These are phyloP conservation scores for Penicillium salamii DNA, from an alignment of 495 filamentous ascomycete species.

Conservation along the genomic window DNA sequence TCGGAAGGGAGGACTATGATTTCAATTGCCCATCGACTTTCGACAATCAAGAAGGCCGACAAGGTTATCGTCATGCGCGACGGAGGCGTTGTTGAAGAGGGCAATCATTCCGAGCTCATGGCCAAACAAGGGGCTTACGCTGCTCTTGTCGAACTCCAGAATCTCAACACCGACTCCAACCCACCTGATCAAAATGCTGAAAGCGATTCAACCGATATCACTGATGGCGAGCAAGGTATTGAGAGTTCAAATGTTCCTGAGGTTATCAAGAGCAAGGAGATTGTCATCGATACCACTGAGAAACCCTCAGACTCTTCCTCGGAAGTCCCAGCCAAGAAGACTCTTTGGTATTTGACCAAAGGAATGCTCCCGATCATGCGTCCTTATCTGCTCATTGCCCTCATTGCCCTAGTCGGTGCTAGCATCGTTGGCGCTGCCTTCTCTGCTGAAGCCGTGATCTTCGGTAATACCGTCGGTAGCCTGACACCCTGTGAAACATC, in stretches of 20 bases:
- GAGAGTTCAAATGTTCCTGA: neutral
- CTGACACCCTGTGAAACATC: constrained; percentile 41
- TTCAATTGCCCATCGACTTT: constrained; percentile 39
- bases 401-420: constrained; percentile 36
- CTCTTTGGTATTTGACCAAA: neutral
- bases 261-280: neutral
- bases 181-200: constrained; percentile 10
- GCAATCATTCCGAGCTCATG: constrained; percentile 38
- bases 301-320: neutral
- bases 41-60: constrained; percentile 52
- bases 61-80: constrained; percentile 59
- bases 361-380: neutral
- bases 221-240: constrained; percentile 5
- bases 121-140: constrained; percentile 38
- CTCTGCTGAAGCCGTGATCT: constrained; percentile 51
- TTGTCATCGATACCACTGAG: neutral
- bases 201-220: constrained; percentile 14
- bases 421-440: constrained; percentile 46
- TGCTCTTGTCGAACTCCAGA: constrained; percentile 39
- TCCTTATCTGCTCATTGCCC: constrained; percentile 9
- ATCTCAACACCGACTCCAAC: constrained; percentile 27
- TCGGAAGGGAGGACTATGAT: constrained; percentile 37
- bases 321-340: neutral
- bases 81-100: constrained; percentile 52
- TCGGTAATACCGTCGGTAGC: constrained; percentile 48